Base-by-base conservation (phyloP, 2,329 filamentous ascomycete genomes). In the Alternaria solani region DNA sequence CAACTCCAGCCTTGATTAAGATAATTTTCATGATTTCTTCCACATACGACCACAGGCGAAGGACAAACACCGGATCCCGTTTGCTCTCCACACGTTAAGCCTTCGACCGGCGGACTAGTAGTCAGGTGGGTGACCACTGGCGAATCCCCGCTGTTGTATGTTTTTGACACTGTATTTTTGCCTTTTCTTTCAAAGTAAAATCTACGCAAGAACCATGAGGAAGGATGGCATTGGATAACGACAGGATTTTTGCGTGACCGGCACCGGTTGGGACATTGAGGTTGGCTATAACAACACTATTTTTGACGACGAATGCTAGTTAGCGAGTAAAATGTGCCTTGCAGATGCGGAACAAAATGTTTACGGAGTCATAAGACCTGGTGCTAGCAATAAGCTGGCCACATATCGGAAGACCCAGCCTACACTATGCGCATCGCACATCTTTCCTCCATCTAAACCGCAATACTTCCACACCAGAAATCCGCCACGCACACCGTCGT, bases 391-490 rank as follows among this genome's bases (percentile, higher is more conserved):
- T n/a, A 7, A 5, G 20, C 7, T 36, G 7, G 20, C 4, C 5
- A 48, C 14, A 16, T 34, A 7, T 48, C 8, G 18, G 8, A 32
- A 34, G 30, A 36, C 4, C 4, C 14, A 11, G 5, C 30, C 30
- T 23, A 36, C 28, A 12, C 5, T 16, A 7, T 49, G 14, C 23
- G 12, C 16, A 14, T 4, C 8, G 16, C 14, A 2, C 26, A 12
- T 25, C 7, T 30, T 11, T n/a, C 25, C 14, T n/a, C 3, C 30
- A 12, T 25, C 46, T 56, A 59, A 11, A 55, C 38, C 3, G 30
- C 39, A 36, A 68, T 51, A 61, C 58, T 60, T 9, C 53, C 63
- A 58, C 67, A 68, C 65, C 65, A 68, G 57, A 68, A 70, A 38
- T 65, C 62, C 8, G 67, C 57, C 47, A 30, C 59, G 47, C 67